A percentile compares a stretch with the other conserved stretches of the same genome.
Conservation (phyloP, 2,329 filamentous ascomycete genomes). For the Penicillium sp. region DNA sequence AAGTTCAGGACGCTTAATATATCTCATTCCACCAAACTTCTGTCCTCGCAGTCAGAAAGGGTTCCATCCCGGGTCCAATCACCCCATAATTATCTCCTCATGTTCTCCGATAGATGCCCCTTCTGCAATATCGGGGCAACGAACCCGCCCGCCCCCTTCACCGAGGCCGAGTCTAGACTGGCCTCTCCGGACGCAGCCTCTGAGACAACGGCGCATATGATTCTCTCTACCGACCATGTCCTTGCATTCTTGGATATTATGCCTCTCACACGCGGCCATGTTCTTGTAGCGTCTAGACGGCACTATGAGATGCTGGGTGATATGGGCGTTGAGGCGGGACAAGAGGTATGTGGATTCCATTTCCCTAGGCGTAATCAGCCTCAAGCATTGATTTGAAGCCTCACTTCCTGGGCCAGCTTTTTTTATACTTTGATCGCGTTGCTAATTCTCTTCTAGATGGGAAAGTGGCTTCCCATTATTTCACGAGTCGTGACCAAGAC, state of each 20-base stretch:
- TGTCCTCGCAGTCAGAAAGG: background rate
- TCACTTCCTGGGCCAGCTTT: background rate
- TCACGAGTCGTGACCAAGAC: slow-evolving; percentile 72
- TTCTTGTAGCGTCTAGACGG: slow-evolving; percentile 73
- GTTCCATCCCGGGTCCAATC: background rate
- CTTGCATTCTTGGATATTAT: slow-evolving; percentile 92
- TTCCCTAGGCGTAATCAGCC: background rate
- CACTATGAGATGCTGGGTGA: slow-evolving; percentile 79
- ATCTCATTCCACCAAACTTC: background rate
- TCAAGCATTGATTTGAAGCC: background rate
- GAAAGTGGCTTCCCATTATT: slow-evolving; percentile 48
- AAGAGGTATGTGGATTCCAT: slow-evolving; percentile 56
- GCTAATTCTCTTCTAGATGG: slow-evolving; percentile 32
- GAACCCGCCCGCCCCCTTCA: slow-evolving; percentile 43
- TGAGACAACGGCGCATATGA: slow-evolving; percentile 48
- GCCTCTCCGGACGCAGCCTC: slow-evolving; percentile 8
- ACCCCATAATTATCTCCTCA: slow-evolving; percentile 1
- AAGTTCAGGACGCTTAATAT: background rate
- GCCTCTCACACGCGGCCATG: slow-evolving; percentile 78
- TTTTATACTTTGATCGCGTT: background rate
- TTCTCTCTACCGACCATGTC: slow-evolving; percentile 74
- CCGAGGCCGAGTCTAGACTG: slow-evolving; percentile 26
- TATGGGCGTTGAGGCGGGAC: slow-evolving; percentile 61
- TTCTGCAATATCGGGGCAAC: slow-evolving; percentile 59
- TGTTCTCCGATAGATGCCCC: slow-evolving; percentile 44